Evolutionary conservation across 2,329 filamentous ascomycete genomes (phyloP).

Genomic region (Aspergillus candidus): DNA sequence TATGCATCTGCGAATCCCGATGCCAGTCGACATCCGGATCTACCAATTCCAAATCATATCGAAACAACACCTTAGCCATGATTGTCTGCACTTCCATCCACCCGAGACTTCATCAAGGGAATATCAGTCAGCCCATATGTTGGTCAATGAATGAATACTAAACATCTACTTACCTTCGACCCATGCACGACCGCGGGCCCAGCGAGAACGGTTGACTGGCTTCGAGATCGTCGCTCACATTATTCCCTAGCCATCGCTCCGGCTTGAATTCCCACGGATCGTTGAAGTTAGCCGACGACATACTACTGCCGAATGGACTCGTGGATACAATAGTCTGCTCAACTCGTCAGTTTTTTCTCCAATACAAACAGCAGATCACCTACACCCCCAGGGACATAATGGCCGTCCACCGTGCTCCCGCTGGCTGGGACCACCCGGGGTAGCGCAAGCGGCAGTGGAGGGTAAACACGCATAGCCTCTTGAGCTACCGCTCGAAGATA

Average conservation of each 20-base stretch:
- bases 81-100: constrained; percentile 19
- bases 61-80: constrained; percentile 15
- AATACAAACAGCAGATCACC: neutral
- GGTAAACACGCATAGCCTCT: constrained; percentile 18
- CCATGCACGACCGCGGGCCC: constrained; percentile 15
- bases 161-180: constrained; percentile 10
- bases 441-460: constrained; percentile 16
- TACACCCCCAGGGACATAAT: constrained; percentile 12
- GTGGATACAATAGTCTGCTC: constrained; percentile 8
- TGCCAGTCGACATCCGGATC: constrained; percentile 12
- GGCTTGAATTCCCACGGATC: constrained; percentile 17
- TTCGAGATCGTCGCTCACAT: constrained; percentile 8
- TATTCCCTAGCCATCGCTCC: constrained; percentile 14
- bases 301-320: constrained; percentile 13
- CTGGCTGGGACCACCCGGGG: constrained; percentile 12
- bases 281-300: constrained; percentile 13
- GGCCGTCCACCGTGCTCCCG: constrained; percentile 13
- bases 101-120: constrained; percentile 8
- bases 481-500: constrained; percentile 18
- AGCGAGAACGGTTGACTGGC: constrained; percentile 13
- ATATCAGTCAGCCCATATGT: neutral
- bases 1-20: constrained; percentile 3
- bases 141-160: neutral
- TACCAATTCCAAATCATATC: constrained; percentile 19
- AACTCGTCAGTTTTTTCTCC: neutral